Evolutionary conservation across 768 basidiomycete species (phyloP), one percentile per base, ranked within the genome.

Genomic region (Trametes cubensis): DNA sequence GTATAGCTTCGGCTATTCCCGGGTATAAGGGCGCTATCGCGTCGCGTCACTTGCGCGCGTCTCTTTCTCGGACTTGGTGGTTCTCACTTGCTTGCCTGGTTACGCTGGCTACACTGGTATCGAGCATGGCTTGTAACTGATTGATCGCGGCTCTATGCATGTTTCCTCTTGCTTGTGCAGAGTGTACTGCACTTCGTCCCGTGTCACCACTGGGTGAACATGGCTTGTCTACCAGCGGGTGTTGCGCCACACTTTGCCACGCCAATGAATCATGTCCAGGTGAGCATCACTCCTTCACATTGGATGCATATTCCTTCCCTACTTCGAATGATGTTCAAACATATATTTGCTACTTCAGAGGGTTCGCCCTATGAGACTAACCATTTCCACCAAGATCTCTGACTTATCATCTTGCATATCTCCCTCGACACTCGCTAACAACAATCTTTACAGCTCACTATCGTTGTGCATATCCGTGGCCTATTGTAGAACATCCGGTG

Each of bases 321-420:
- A 20, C 26, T 63, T 50, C 28, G 58, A 40, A 76, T 78, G 76
- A 75, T 75, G 76, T 71, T 67, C 26, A 49, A 75, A 64, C 63
- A 66, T 78, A 89, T 89, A 90, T 90, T 90, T 90, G 89, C 89
- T 91, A 90, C 89, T 92, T 90, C 88, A 89, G 89, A 90, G 87
- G 81, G 82, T 73, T 75, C 51, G 67, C 80, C 82, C 86, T 70
- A 89, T 89, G 89, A 90, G 87, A 89, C 84, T 72, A 87, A 59
- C 67, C 72, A 82, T 86, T 80, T 85, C 81, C 85, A 87, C 85
- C 85, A 87, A 88, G 85, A 87, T 88, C 87, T 84, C 88, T 90
- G 87, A 89, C 77, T 71, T 66, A 68, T 4, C 21, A 23, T 66
- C 45, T 52, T 63, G 53, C 51, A 15, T 41, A 58, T 49, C 49